Evolutionary conservation across 2,329 filamentous ascomycete species (phyloP).

Genomic region (Mollisia scopiformis): DNA sequence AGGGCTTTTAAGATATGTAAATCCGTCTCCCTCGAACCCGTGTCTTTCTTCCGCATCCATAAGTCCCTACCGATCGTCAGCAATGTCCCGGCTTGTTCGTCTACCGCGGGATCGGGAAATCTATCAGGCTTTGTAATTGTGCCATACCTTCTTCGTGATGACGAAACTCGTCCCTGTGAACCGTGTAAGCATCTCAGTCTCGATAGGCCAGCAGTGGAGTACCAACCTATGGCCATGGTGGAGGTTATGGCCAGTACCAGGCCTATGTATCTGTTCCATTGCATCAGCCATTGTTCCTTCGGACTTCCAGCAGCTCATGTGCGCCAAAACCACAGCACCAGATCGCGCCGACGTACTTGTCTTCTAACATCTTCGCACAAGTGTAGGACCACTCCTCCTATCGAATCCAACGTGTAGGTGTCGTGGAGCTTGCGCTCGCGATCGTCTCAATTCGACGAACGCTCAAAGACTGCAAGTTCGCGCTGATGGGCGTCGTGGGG

Average conservation of each 20-base stretch:
- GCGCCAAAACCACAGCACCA: conserved; percentile 5
- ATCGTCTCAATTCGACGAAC: conserved; percentile 15
- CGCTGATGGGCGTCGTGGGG: conserved; percentile 6
- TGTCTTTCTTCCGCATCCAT: conserved; percentile 89
- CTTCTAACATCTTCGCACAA: conserved; percentile 44
- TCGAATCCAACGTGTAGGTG: conserved; percentile 25
- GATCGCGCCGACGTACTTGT: conserved; percentile 43
- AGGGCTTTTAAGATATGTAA: conserved; percentile 90
- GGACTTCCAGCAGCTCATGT: not conserved
- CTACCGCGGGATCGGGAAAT: not conserved
- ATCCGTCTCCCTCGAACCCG: conserved; percentile 96
- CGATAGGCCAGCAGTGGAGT: conserved; percentile 4
- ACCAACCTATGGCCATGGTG: conserved; percentile 75
- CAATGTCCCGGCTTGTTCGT: not conserved
- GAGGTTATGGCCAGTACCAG: conserved; percentile 75
- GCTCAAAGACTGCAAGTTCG: conserved; percentile 4
- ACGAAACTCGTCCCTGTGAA: conserved; percentile 87
- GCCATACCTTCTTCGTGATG: conserved; percentile 91
- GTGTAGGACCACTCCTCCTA: conserved; percentile 22
- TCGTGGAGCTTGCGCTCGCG: conserved; percentile 31
- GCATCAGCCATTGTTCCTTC: conserved; percentile 25
- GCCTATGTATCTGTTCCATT: conserved; percentile 68
- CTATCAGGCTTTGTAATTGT: not conserved
- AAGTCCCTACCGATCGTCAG: conserved; percentile 64
- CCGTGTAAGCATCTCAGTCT: conserved; percentile 16